Evolutionary conservation across 1,284 basidiomycete species (phyloP), one percentile per base, ranked within the genome.

Genomic region (Polyporus tsugae): DNA sequence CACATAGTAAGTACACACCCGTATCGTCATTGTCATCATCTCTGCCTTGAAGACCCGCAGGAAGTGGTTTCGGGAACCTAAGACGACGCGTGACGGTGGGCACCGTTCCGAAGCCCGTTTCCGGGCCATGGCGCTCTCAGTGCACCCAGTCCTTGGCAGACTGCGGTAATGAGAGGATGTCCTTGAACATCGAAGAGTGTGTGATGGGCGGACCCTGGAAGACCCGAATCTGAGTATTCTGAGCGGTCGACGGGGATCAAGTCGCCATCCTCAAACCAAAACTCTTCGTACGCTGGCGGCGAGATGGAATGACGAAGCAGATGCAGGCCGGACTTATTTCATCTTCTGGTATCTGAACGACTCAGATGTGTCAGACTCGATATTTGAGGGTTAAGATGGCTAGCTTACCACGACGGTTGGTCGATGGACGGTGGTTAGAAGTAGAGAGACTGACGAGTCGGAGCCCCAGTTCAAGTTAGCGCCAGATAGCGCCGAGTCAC

Each of bases 1-100:
- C 10, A 52, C 49, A 36, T n/a, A n/a, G n/a, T n/a, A 22, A 33
- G 4, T 19, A n/a, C 49, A 41, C 11, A 70, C 71, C 69, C n/a
- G 68, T 58, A 70, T 25, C 19, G 69, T 55, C 52, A 36, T 59
- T 6, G 66, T 2, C 11, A 22, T 13, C 38, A 39, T 25, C n/a
- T 52, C 69, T 10, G 69, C 60, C 1, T 66, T 38, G 55, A 73
- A 70, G 2, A 65, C 67, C 22, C 66, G 69, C 6, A 73, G 57
- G 19, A 69, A 69, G 58, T 71, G 66, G 25, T 68, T 60, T 73
- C 72, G 69, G 4, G 72, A 71, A 64, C 65, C 67, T 29, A 44
- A 19, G 17, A 69, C 39, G 29, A 41, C n/a, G n/a, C n/a, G n/a
- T n/a, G n/a, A n/a, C n/a, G n/a, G n/a, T n/a, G n/a, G n/a, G 67